Conservation (phyloP, 2,329 filamentous ascomycete species). For the Dothideomycetes sp. region DNA sequence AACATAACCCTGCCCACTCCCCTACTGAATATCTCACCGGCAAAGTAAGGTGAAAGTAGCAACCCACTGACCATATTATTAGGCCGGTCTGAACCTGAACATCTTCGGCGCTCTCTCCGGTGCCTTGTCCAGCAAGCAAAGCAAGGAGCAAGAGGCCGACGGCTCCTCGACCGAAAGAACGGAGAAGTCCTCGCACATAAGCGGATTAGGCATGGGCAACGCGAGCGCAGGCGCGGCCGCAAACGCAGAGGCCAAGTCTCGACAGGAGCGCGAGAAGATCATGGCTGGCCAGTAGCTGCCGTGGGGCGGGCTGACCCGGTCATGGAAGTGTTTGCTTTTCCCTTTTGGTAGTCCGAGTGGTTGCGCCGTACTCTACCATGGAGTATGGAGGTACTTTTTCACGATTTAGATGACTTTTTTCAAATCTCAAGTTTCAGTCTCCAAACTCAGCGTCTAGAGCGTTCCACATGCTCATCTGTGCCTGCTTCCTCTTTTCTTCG, state of each 20-base stretch:
- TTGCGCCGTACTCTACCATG: constrained; percentile 1
- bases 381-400: no score
- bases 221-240: constrained; percentile 9
- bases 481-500: background rate
- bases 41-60: no score
- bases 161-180: constrained; percentile 20
- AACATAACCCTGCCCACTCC: background rate
- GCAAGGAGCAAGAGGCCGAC: constrained; percentile 18
- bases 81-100: constrained; percentile 27
- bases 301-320: no score
- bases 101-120: constrained; percentile 24
- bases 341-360: no score
- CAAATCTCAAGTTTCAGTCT: constrained; percentile 5
- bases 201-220: constrained; percentile 15
- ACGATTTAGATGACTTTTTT: no score
- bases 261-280: constrained; percentile 16
- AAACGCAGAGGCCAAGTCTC: constrained; percentile 10
- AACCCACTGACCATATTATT: background rate
- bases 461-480: constrained; percentile 11
- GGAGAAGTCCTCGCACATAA: constrained; percentile 17
- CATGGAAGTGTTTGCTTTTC: no score
- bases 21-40: background rate
- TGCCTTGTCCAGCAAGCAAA: constrained; percentile 22
- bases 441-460: constrained; percentile 9
- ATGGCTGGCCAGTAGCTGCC: constrained; percentile 9